A percentile compares a stretch with the other conserved stretches of the same genome.
phyloP scores from a whole-genome alignment of 768 basidiomycete genomes.

The Termitomyces sp. region DNA sequence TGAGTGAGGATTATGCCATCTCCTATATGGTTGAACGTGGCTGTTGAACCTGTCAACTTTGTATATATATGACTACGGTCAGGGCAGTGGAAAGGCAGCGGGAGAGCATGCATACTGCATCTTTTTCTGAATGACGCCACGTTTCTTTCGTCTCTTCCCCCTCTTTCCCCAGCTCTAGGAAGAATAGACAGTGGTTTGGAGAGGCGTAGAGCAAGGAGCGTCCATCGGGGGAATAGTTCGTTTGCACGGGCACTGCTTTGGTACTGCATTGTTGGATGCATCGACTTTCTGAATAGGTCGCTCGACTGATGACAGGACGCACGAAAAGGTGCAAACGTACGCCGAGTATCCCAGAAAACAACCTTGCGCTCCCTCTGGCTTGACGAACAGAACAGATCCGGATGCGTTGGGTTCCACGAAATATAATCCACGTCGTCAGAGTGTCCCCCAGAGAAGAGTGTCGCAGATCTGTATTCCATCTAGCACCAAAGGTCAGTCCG shows the following conservation, averaged over 20 bases:
- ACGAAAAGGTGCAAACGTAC: constrained; percentile 33
- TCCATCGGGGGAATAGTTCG: constrained; percentile 70
- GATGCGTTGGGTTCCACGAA: constrained; percentile 82
- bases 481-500: constrained; percentile 19
- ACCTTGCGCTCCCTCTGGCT: constrained; percentile 70
- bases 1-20: constrained; percentile 67
- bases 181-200: constrained; percentile 53
- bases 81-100: neutral
- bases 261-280: constrained; percentile 52
- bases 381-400: constrained; percentile 76
- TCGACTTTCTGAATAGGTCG: constrained; percentile 51
- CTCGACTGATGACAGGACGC: neutral
- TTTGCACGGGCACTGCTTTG: constrained; percentile 59
- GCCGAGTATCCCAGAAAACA: constrained; percentile 82
- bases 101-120: constrained; percentile 30
- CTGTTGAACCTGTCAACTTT: constrained; percentile 55
- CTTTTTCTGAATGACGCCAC: constrained; percentile 44
- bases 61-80: neutral
- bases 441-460: constrained; percentile 64
- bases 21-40: constrained; percentile 71
- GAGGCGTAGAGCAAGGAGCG: constrained; percentile 59
- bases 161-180: constrained; percentile 51
- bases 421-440: constrained; percentile 77
- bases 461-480: constrained; percentile 69
- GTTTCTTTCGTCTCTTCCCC: constrained; percentile 42